Percentiles rank a stretch among this genome's conserved stretches.
Evolutionary conservation across 2,329 filamentous ascomycete genomes (phyloP).

Genomic region (Exophiala aquamarina): DNA sequence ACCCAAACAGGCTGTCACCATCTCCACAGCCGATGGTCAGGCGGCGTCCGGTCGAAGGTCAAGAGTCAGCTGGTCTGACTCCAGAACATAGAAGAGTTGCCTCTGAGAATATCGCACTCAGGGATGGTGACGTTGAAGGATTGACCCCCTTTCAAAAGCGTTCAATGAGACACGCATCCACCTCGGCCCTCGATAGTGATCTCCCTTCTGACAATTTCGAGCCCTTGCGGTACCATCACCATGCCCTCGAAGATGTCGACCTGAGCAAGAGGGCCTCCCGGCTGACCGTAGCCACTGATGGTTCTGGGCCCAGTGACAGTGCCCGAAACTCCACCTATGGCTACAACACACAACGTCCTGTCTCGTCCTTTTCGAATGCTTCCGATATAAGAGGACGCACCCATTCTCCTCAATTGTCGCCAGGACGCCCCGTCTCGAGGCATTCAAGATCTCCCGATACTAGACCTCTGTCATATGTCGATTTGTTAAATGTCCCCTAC

Average conservation of each 20-base stretch:
- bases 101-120: constrained; percentile 16
- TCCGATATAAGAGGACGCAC: constrained; percentile 70
- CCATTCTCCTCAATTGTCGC: constrained; percentile 54
- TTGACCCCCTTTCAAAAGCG: constrained; percentile 20
- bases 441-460: constrained; percentile 57
- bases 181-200: constrained; percentile 18
- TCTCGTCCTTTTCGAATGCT: constrained; percentile 72
- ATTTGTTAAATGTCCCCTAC: constrained; percentile 68
- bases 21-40: constrained; percentile 15
- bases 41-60: constrained; percentile 12
- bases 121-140: constrained; percentile 9
- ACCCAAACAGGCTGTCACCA: constrained; percentile 23
- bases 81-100: constrained; percentile 19
- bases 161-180: constrained; percentile 29
- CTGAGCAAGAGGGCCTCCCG: constrained; percentile 29
- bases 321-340: constrained; percentile 49
- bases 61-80: constrained; percentile 3
- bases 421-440: constrained; percentile 50
- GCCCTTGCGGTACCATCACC: constrained; percentile 54
- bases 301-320: constrained; percentile 50
- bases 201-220: constrained; percentile 41
- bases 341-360: constrained; percentile 65
- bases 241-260: constrained; percentile 41
- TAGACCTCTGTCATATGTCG: constrained; percentile 60
- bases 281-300: constrained; percentile 31